Conservation (phyloP, 164 flowering plant species). For the Vitis cinerea region DNA sequence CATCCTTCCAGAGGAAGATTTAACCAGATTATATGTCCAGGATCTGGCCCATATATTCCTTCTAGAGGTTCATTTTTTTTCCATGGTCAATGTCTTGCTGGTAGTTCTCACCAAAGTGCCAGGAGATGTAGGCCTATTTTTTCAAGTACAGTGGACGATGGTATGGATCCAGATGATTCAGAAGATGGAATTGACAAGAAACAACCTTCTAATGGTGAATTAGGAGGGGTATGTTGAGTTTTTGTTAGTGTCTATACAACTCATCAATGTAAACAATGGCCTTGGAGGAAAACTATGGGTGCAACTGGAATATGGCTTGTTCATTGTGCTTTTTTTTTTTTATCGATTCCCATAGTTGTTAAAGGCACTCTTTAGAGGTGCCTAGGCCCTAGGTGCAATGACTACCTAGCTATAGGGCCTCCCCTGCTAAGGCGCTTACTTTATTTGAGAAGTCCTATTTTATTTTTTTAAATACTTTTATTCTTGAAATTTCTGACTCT, state of each 20-base stretch:
- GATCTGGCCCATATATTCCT: conserved; percentile 18
- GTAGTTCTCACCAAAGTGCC: conserved; percentile 15
- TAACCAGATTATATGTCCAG: conserved; percentile 25
- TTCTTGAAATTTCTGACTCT: no score
- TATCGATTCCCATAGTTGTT: no score
- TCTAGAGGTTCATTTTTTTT: conserved; percentile 20
- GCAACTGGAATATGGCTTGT: neutral
- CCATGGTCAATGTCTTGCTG: conserved; percentile 21
- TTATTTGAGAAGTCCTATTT: no score
- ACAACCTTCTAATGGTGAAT: conserved; percentile 27
- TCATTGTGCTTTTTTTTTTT: neutral
- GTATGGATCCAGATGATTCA: conserved; percentile 37
- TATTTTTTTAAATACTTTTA: no score
- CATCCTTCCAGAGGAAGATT: conserved; percentile 21
- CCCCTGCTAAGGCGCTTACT: no score
- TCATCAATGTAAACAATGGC: neutral
- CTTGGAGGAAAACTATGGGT: neutral
- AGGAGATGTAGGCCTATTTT: conserved; percentile 25
- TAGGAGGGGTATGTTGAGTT: conserved; percentile 34
- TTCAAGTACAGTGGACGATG: conserved; percentile 38
- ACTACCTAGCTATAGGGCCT: no score
- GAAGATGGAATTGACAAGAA: conserved; percentile 33
- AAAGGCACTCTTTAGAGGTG: no score
- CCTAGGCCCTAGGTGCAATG: no score
- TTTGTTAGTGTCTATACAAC: neutral